Base-by-base conservation (phyloP, 345 rosid species). In the Lepidium aucheri region DNA sequence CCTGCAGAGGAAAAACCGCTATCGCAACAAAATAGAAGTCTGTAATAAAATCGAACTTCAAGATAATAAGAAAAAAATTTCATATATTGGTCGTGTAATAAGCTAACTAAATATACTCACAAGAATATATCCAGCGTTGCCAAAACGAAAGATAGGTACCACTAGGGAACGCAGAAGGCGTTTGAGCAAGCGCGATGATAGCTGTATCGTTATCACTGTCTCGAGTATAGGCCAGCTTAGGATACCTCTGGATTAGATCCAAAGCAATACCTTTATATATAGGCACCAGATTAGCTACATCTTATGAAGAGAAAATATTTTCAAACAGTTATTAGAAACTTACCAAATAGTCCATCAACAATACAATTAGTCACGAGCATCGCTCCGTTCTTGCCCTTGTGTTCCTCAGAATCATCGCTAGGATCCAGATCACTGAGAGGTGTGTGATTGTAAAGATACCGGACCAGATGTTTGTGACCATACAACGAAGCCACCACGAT, bases 161-260 rank as follows among this genome's bases (percentile, higher is more conserved):
- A 55, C 91, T 85, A 13, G 79, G 82, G 26, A 88, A 88, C 39
- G 91, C 86, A 38, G 80, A 78, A 51, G 91, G 87, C 24, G 79
- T 81, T 54, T 81, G 83, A 67, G 95, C 91, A 71, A 88, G 73
- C 28, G 84, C 72, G 8, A 73, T 71, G 6, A 88, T 51, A 8
- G 85, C 87, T 22, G 89, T 88, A 66, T 88, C 95, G 3, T 56
- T 36, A 57, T 88, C 95, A 11, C 67, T 76, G 35, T 88, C 95
- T 45, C 73, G 56, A 4, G 82, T 66, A 50, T 69, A 71, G n/a
- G 83, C 87, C 70, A 88, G 70, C 30, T 63, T 34, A 5, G 80
- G 83, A 42, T 75, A 73, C 22, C 51, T 74, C 38, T 69, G 82
- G 36, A 85, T 76, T 64, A 88, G 65, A 73, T 84, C 89, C 79